These are phyloP conservation scores for Neurospora sp. DNA, from an alignment of 2,329 filamentous ascomycete species.

Conservation along the genomic window DNA sequence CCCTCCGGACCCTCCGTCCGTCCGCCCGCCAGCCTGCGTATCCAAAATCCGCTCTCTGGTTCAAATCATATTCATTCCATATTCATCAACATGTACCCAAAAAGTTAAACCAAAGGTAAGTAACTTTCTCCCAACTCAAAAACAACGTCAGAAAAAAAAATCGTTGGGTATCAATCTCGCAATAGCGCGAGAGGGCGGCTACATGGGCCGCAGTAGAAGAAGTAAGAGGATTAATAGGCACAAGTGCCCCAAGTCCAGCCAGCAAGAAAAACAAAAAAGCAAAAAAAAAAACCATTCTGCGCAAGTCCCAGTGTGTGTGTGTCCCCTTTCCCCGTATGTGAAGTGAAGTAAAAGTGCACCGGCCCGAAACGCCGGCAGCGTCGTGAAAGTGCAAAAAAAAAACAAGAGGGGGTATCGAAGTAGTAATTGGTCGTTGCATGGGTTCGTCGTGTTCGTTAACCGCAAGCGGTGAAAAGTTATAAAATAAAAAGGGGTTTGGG, in stretches of 20 bases:
- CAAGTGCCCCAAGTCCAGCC: neutral
- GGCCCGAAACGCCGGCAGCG: neutral
- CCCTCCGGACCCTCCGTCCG: neutral
- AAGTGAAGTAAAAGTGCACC: neutral
- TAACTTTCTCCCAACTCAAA: neutral
- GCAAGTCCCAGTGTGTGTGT: neutral
- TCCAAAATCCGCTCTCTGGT: neutral
- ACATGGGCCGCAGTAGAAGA: neutral
- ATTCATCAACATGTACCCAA: neutral
- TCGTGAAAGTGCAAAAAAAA: neutral
- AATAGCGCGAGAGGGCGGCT: neutral
- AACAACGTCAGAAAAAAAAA: neutral
- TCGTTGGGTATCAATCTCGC: neutral
- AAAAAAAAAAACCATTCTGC: neutral
- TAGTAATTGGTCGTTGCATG: neutral
- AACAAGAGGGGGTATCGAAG: neutral
- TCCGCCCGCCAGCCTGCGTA: neutral
- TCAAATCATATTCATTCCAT: neutral
- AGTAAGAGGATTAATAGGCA: neutral
- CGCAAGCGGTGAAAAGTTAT: neutral
- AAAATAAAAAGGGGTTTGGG: neutral
- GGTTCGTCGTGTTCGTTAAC: neutral
- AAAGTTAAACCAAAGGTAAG: neutral
- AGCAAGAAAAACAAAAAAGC: neutral
- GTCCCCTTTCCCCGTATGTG: neutral